Conservation (phyloP, 2,329 filamentous ascomycete genomes). For the Colletotrichum incanum region DNA sequence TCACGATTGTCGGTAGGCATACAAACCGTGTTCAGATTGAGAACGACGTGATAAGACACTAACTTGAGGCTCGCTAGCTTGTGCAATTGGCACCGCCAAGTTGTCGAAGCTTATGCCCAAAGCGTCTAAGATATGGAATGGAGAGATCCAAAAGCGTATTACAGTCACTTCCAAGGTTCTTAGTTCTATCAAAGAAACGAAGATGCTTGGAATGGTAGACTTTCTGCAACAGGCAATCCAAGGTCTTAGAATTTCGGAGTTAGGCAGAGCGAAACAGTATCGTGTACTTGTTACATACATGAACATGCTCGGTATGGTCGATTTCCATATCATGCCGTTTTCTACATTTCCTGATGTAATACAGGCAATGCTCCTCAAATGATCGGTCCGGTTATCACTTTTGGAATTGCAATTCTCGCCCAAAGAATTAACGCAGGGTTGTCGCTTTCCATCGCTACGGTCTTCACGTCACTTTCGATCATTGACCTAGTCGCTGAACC, state of each 20-base stretch:
- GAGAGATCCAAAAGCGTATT: conserved; percentile 50
- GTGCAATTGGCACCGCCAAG: conserved; percentile 48
- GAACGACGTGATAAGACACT: not conserved
- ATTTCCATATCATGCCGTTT: not conserved
- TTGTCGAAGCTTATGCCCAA: conserved; percentile 47
- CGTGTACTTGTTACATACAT: conserved; percentile 41
- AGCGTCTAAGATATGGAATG: conserved; percentile 50
- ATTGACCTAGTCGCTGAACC: conserved; percentile 46
- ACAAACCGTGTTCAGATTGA: rapidly evolving
- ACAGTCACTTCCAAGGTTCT: conserved; percentile 49
- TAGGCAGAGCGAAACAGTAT: conserved; percentile 45
- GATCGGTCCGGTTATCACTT: conserved; percentile 44
- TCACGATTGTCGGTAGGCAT: conserved; percentile 49
- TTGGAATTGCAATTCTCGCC: conserved; percentile 45
- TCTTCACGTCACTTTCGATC: conserved; percentile 48
- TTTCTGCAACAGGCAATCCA: conserved; percentile 44
- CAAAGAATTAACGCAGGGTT: conserved; percentile 11
- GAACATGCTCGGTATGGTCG: conserved; percentile 25
- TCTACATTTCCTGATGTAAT: not conserved
- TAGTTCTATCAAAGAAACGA: conserved; percentile 51
- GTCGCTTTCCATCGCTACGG: conserved; percentile 28
- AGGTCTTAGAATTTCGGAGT: conserved; percentile 43
- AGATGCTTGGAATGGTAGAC: conserved; percentile 50
- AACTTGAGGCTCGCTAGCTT: conserved; percentile 32
- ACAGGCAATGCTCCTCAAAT: conserved; percentile 37